Base-by-base conservation (phyloP, 495 filamentous ascomycete genomes). In the Chaetomium cochliodes region DNA sequence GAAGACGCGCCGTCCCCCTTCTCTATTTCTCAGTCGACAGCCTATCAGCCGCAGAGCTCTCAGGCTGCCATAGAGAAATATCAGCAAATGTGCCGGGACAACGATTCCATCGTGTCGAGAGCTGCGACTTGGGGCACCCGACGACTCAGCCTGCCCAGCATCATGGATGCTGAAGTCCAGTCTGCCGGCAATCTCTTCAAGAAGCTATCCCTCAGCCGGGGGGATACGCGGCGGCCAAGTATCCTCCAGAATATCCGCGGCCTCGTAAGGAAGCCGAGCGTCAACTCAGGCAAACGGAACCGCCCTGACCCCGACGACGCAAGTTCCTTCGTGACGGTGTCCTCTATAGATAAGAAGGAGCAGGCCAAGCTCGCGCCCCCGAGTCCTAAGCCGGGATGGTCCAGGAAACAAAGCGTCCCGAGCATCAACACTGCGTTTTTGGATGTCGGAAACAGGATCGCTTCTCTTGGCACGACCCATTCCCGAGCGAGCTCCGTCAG, bases 61-160 rank as follows among this genome's bases (percentile, higher is more conserved):
- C 78, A 83, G 33, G 81, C 75, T 22, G 83, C 83, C n/a, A 86
- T 86, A 0, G 76, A 70, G 23, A 73, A 67, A 42, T 84, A 80
- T 59, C 73, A 80, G 54, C 72, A 72, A 18, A 73, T 76, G 67
- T 80, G 77, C 64, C 73, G 77, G 47, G 83, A 85, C 59, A 81
- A 76, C 44, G 76, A 79, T 11, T 85, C 82, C 1, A 76, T 84
- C 16, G 74, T 83, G 23, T 92, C 90, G 5, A 81, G 87, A 50
- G 81, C 84, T 26, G 90, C 89, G 25, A 93, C 90, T 3, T 90
- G 88, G 87, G 88, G 88, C 13, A 90, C 87, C 2, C 81, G 86
- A 18, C 82, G 85, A 28, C 75, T 84, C 25, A 89, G 85, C 68
- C 77, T 89, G 53, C 79, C 80, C 23, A 84, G 78, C 67, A 67